Evolutionary conservation across 2,329 filamentous ascomycete species (phyloP).

Genomic region (Fusarium albidum): DNA sequence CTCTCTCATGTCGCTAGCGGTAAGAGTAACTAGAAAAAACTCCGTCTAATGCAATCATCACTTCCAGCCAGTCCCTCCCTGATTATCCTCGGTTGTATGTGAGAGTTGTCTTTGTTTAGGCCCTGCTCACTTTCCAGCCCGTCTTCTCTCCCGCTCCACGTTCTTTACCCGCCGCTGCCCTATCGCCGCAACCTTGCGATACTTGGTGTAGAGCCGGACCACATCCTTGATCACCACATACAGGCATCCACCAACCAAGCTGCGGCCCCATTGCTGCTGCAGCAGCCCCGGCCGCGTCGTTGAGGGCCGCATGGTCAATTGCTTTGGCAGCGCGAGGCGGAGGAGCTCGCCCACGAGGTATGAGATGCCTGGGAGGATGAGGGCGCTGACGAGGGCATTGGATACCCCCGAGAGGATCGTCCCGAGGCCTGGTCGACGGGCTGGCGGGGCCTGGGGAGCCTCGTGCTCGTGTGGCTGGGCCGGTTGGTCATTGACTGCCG

Average conservation of each 20-base stretch:
- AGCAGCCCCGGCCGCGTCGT: conserved; percentile 69
- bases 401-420: conserved; percentile 53
- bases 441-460: conserved; percentile 47
- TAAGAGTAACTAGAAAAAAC: conserved; percentile 23
- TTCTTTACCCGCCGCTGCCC: conserved; percentile 63
- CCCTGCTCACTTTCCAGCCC: conserved; percentile 49
- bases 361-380: conserved; percentile 85
- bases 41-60: conserved; percentile 31
- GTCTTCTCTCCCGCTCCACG: conserved; percentile 47
- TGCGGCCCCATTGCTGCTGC: conserved; percentile 87
- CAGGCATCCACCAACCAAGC: conserved; percentile 85
- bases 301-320: conserved; percentile 65
- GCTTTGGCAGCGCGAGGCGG: conserved; percentile 70
- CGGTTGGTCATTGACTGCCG: conserved; percentile 5
- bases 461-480: conserved; percentile 40
- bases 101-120: neutral
- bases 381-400: conserved; percentile 60
- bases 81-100: conserved; percentile 15
- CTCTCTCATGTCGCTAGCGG: conserved; percentile 7
- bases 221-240: conserved; percentile 84
- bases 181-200: conserved; percentile 65
- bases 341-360: conserved; percentile 80
- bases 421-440: conserved; percentile 45
- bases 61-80: too few species aligned
- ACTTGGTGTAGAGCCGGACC: conserved; percentile 69